A percentile compares a stretch with the other conserved stretches of the same genome.
Evolutionary conservation across 768 basidiomycete genomes (phyloP).

Genomic region (Sarcodon sp.): DNA sequence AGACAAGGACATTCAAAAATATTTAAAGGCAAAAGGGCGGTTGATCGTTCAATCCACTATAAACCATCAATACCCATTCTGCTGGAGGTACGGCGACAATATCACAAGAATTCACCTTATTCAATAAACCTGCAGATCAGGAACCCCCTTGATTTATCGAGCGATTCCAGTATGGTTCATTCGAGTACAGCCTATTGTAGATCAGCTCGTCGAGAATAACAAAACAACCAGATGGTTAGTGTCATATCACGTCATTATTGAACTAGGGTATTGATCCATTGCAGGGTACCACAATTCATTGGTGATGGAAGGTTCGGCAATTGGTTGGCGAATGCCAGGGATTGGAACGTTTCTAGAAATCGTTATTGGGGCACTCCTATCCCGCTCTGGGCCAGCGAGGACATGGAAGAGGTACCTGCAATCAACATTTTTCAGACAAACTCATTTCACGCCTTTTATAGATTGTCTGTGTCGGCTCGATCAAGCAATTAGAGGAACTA

Average conservation of each 20-base stretch:
- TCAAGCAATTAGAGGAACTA: conserved; percentile 74
- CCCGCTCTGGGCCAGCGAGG: conserved; percentile 92
- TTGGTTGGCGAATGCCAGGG: conserved; percentile 96
- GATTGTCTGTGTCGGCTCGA: conserved; percentile 80
- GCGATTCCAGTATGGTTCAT: conserved; percentile 97
- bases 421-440: neutral
- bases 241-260: neutral
- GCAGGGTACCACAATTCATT: conserved; percentile 83
- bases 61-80: conserved; percentile 91
- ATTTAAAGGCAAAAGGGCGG: conserved; percentile 75
- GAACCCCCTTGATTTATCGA: conserved; percentile 91
- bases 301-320: conserved; percentile 92
- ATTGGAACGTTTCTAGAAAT: conserved; percentile 99
- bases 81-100: conserved; percentile 62
- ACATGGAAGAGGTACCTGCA: conserved; percentile 65
- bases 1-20: conserved; percentile 89
- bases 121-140: conserved; percentile 43
- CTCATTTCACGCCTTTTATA: conserved; percentile 15
- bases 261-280: neutral
- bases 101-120: neutral
- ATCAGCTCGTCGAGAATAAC: conserved; percentile 85
- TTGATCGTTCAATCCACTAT: conserved; percentile 80
- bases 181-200: conserved; percentile 71
- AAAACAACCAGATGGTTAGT: conserved; percentile 76
- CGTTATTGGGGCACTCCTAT: conserved; percentile 99